Base-by-base conservation (phyloP, 495 filamentous ascomycete genomes). In the Opeltia flavorubescens region DNA sequence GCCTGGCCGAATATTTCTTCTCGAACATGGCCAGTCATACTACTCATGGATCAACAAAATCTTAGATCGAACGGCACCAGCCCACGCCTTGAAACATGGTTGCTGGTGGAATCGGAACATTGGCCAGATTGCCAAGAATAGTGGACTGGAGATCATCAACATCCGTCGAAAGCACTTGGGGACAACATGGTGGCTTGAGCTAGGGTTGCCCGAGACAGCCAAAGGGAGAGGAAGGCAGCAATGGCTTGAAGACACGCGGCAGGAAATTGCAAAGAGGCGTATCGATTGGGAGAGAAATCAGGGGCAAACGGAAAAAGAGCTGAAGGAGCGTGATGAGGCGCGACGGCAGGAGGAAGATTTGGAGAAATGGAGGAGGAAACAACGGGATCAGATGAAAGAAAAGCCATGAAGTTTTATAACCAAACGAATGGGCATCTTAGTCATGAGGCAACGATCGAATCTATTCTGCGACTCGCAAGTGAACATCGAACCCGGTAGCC, bases 81-180 rank as follows among this genome's bases (percentile, higher is more conserved):
- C 66, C 27, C 91, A 96, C 72, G 89, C 88, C 35, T 71, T 78
- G 49, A 72, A 76, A 43, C 86, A 87, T 71, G 91, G 93, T 7
- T 98, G 91, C 66, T 96, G 89, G 89, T 94, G 84, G 80, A 98
- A 98, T 64, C 70, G 86, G 43, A 91, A 98, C 70, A 81, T 98
- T 46, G 84, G 81, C 47, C 63, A 62, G 47, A 76, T 96, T 59
- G 77, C 95, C 31, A 63, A 71, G 52, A 76, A 88, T 51, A 88
- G 83, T 49, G 89, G 86, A 18, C 63, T 98, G 56, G 83, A 88
- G 66, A 67, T 98, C 38, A 68, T 84, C 20, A 65, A 65, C 46
- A 64, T 93, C 21, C 68, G 78, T 56, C 72, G 78, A 56, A 76
- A 77, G 51, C 84, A 93, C 65, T 67, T 82, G 44, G 89, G 89